These are phyloP conservation scores for Fusarium sp. DNA, from an alignment of 2,329 filamentous ascomycete genomes.

Conservation along the genomic window DNA sequence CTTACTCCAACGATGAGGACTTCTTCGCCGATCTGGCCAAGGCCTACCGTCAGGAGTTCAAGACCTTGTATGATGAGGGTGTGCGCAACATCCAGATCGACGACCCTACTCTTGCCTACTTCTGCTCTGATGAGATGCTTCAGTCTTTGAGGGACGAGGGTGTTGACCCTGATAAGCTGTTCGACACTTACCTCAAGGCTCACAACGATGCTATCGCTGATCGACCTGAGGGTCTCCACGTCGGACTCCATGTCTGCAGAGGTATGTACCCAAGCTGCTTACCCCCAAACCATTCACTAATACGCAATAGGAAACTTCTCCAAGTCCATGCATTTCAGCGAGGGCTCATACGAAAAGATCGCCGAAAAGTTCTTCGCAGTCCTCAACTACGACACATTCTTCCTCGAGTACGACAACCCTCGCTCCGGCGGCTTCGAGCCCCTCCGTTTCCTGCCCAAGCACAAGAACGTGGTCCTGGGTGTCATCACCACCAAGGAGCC, in stretches of 20 bases:
- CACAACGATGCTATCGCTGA: conserved; percentile 78
- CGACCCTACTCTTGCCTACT: conserved; percentile 74
- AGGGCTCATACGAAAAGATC: conserved; percentile 74
- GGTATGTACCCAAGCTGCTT: conserved; percentile 34
- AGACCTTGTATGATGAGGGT: conserved; percentile 67
- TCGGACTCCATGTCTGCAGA: conserved; percentile 75
- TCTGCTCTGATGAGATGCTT: conserved; percentile 77
- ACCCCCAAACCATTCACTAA: neutral
- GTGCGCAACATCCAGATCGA: conserved; percentile 71
- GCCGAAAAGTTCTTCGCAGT: conserved; percentile 71
- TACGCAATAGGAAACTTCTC: conserved; percentile 66
- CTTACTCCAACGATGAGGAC: conserved; percentile 65
- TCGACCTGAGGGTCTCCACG: conserved; percentile 74
- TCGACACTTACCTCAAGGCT: conserved; percentile 77
- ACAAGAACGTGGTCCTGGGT: conserved; percentile 73
- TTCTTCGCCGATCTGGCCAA: conserved; percentile 70
- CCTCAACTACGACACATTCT: conserved; percentile 72
- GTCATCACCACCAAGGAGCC: conserved; percentile 73
- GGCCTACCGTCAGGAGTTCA: conserved; percentile 68
- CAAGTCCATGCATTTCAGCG: conserved; percentile 72
- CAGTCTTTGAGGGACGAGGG: conserved; percentile 69
- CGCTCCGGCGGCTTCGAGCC: conserved; percentile 74
- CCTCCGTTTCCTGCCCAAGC: conserved; percentile 67
- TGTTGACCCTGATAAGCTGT: conserved; percentile 71
- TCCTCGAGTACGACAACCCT: conserved; percentile 71